Conservation (phyloP, 2,329 filamentous ascomycete species). For the Trichoderma afroharzianum region DNA sequence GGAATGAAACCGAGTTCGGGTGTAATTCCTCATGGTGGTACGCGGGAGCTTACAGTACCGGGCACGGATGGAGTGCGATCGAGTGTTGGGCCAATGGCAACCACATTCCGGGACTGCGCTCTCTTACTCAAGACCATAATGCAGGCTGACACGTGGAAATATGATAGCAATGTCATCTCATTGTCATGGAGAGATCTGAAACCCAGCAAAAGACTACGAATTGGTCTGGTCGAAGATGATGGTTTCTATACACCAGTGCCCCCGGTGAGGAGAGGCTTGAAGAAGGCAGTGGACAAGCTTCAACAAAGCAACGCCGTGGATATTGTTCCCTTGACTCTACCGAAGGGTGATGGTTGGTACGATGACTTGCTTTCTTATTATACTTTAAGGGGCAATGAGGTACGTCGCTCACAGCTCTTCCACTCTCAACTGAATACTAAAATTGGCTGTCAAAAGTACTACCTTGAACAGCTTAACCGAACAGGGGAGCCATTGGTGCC, state of each 20-base stretch:
- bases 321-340: not conserved
- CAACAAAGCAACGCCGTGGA: not conserved
- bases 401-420: not conserved
- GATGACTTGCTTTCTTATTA: not conserved
- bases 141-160: constrained; percentile 32
- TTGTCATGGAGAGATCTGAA: constrained; percentile 33
- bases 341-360: not conserved
- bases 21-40: constrained; percentile 30
- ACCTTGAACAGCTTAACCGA: not conserved
- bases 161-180: constrained; percentile 34
- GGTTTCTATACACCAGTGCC: not conserved
- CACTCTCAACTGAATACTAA: not conserved
- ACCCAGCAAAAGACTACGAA: not conserved
- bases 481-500: not conserved
- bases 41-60: constrained; percentile 32
- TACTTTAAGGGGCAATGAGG: not conserved
- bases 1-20: constrained; percentile 26
- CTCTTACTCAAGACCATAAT: constrained; percentile 31
- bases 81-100: constrained; percentile 33
- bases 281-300: not conserved
- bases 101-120: constrained; percentile 23
- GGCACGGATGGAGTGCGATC: constrained; percentile 33
- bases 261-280: not conserved
- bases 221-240: not conserved
- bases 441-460: not conserved